Evolutionary conservation across 148 eudicot genomes (phyloP), one percentile per base, ranked within the genome.

Genomic region (Amaranthus palmeri): DNA sequence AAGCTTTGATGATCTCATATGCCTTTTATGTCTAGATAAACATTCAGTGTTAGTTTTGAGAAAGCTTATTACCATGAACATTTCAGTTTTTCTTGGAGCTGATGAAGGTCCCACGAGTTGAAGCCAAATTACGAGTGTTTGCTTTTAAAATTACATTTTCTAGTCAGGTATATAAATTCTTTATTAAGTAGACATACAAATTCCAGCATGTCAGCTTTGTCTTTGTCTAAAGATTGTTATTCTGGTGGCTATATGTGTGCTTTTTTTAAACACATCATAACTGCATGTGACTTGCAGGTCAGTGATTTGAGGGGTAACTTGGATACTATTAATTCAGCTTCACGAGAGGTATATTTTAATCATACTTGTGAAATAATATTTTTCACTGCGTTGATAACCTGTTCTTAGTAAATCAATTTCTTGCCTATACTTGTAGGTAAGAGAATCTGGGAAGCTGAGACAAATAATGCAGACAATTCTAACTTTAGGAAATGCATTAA

Each of bases 381-480:
- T 15, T 13, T 54, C 46, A 51, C 15, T 46, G 11, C 9, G 7
- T 13, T 62, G 17, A n/a, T 46, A 44, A 59, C 52, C 44, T 41
- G 59, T 67, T 49, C 74, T 36, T 11, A 13, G 46, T 7, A 40
- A 40, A 46, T 74, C 75, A 36, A 42, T 36, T 54, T 50, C 58
- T 52, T 67, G 11, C 40, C 6, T 45, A n/a, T 61, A 70, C 6
- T 72, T 76, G 65, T 79, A 95, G 98, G 98, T 95, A 15, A 92
- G 92, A 79, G 97, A 91, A 71, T 91, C 96, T 47, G 71, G 61
- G 65, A 95, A 95, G 80, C 74, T 95, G 79, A 96, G 96, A 65
- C 96, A 95, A 78, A 83, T 95, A 78, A 95, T 95, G 98, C 97
- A 89, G 76, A 95, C 98, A n/a, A 95, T 95, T 72, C 85, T 95